These are phyloP conservation scores for Neofusicoccum cordaticola DNA, from an alignment of 2,329 filamentous ascomycete genomes.

Conservation along the genomic window DNA sequence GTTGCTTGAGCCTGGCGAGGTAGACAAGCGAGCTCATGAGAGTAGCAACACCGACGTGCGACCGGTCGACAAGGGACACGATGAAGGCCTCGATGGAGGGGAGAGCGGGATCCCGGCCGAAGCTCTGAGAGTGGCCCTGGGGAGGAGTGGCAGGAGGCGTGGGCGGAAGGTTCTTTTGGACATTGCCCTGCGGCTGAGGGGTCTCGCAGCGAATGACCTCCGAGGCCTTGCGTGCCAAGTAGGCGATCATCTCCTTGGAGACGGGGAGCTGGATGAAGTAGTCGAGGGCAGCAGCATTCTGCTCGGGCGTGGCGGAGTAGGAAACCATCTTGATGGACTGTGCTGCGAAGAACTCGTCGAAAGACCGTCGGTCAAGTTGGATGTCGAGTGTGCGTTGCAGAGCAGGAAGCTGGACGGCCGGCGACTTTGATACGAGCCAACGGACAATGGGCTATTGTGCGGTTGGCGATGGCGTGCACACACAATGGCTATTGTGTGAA, in stretches of 20 bases:
- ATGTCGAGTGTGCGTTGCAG: neutral
- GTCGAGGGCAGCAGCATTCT: slow-evolving; percentile 73
- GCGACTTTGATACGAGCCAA: neutral
- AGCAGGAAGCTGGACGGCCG: neutral
- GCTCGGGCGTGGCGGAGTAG: slow-evolving; percentile 40
- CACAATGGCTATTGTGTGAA: neutral
- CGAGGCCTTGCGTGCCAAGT: slow-evolving; percentile 70
- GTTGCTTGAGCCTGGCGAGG: slow-evolving; percentile 76
- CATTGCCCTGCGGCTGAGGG: slow-evolving; percentile 29
- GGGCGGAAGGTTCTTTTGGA: slow-evolving; percentile 52
- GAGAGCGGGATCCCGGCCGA: slow-evolving; percentile 53
- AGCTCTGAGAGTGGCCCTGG: slow-evolving; percentile 46
- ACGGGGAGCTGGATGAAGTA: slow-evolving; percentile 78
- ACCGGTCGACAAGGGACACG: slow-evolving; percentile 81
- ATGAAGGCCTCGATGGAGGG: slow-evolving; percentile 91
- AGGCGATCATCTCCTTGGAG: slow-evolving; percentile 71
- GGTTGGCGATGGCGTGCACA: neutral
- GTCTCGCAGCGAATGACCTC: slow-evolving; percentile 77
- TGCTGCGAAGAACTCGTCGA: neutral
- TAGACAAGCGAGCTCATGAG: slow-evolving; percentile 97
- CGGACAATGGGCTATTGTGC: neutral
- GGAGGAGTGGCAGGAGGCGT: slow-evolving; percentile 61
- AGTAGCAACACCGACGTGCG: slow-evolving; percentile 94
- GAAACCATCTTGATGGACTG: slow-evolving; percentile 39
- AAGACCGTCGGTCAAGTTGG: neutral